These are phyloP conservation scores for Calocera viscosa DNA, from an alignment of 768 basidiomycete genomes.

Conservation along the genomic window DNA sequence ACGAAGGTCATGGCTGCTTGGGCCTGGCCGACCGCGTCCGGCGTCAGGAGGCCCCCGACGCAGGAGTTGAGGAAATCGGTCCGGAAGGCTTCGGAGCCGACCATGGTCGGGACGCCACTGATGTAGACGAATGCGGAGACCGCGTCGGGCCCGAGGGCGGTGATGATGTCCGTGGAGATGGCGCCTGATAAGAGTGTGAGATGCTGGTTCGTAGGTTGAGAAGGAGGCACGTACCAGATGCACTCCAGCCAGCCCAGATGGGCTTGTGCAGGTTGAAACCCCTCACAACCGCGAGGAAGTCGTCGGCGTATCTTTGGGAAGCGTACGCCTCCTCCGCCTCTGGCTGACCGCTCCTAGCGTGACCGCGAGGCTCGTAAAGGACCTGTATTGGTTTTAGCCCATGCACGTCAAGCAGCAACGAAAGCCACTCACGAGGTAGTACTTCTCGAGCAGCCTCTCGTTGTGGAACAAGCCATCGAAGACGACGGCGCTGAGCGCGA, in stretches of 20 bases:
- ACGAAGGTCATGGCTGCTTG: not conserved
- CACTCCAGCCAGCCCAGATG: constrained; percentile 29
- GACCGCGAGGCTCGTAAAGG: constrained; percentile 29
- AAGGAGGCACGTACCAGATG: constrained; percentile 21
- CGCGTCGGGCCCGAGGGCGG: constrained; percentile 19
- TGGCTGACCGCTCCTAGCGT: constrained; percentile 27
- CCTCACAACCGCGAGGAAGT: constrained; percentile 26
- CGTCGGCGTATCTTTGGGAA: constrained; percentile 25
- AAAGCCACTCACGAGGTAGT: constrained; percentile 18
- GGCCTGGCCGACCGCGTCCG: not conserved
- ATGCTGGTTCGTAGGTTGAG: constrained; percentile 23
- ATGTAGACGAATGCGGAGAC: constrained; percentile 18
- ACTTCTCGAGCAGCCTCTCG: constrained; percentile 13
- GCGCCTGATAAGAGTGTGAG: constrained; percentile 16
- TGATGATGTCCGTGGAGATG: constrained; percentile 23
- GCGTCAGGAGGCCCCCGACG: not conserved
- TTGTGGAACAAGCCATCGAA: constrained; percentile 20
- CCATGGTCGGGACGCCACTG: constrained; percentile 18
- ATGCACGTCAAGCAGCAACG: too few species aligned
- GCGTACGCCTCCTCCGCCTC: constrained; percentile 21
- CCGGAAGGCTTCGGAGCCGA: not conserved
- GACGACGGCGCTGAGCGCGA: constrained; percentile 14
- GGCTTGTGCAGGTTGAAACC: constrained; percentile 25
- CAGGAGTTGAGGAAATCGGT: not conserved
- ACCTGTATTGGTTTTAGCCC: constrained; percentile 23